These are phyloP conservation scores for Saccharomycopsis oosterbeekiorum DNA, from an alignment of 805 yeast genomes.

Conservation along the genomic window DNA sequence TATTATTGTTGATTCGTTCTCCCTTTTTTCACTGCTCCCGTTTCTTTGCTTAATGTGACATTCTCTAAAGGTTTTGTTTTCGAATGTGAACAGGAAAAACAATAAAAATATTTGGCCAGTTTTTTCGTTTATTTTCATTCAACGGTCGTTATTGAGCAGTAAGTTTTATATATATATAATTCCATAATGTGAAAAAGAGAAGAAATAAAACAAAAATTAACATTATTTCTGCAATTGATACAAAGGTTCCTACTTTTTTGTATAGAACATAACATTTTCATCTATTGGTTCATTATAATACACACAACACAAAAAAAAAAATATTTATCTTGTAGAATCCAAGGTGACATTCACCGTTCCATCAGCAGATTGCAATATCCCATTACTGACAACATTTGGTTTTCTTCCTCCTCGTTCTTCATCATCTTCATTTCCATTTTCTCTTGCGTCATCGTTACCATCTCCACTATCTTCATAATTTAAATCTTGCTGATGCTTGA, in stretches of 20 bases:
- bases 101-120: no score
- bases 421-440: neutral
- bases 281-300: neutral
- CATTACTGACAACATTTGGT: neutral
- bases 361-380: constrained; percentile 12
- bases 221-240: neutral
- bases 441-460: neutral
- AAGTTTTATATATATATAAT: no score
- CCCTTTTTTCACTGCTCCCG: neutral
- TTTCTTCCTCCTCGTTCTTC: neutral
- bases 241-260: neutral
- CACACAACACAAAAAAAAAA: neutral
- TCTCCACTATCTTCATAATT: constrained; percentile 3
- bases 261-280: neutral
- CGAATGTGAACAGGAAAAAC: no score
- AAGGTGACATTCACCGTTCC: constrained; percentile 18
- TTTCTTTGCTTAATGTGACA: no score
- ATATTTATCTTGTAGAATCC: constrained; percentile 12
- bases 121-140: no score
- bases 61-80: no score
- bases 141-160: no score
- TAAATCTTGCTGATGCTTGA: constrained; percentile 18
- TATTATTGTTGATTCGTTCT: neutral
- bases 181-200: neutral
- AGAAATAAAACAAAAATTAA: neutral